A percentile compares a stretch with the other conserved stretches of the same genome.
phyloP scores from a whole-genome alignment of 2,329 filamentous ascomycete genomes.

The Fusarium sp. region DNA sequence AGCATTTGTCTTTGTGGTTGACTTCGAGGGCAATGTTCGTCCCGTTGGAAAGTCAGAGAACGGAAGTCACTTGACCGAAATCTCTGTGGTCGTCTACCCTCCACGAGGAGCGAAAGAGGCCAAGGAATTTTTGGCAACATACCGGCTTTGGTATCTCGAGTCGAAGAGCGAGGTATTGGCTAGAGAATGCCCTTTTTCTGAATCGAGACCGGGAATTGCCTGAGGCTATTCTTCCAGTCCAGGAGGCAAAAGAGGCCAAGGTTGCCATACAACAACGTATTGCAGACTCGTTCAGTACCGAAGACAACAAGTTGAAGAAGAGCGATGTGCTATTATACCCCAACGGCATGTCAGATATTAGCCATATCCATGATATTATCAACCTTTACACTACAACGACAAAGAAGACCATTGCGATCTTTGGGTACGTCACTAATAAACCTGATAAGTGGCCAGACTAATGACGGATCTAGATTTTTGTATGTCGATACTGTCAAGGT shows the following conservation, averaged over 20 bases:
- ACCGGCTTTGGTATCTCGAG: conserved; percentile 43
- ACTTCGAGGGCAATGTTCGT: not conserved
- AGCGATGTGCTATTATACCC: conserved; percentile 58
- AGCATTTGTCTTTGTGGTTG: conserved; percentile 3
- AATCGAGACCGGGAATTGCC: not conserved
- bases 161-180: conserved; percentile 39
- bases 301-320: not conserved
- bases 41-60: not conserved
- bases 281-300: conserved; percentile 29
- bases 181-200: conserved; percentile 35
- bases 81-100: conserved; percentile 32
- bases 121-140: conserved; percentile 45
- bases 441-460: not conserved
- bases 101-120: conserved; percentile 24
- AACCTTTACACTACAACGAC: not conserved
- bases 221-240: not conserved
- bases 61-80: not conserved
- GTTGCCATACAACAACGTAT: conserved; percentile 27
- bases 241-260: conserved; percentile 16
- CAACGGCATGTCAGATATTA: conserved; percentile 62
- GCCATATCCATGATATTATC: conserved; percentile 32
- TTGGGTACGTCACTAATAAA: conserved; percentile 33
- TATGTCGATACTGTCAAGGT: conserved; percentile 46
- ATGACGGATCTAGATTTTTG: conserved; percentile 32
- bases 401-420: conserved; percentile 32